These are phyloP conservation scores for Citrus sinensis DNA, from an alignment of 345 rosid species.

Conservation along the genomic window DNA sequence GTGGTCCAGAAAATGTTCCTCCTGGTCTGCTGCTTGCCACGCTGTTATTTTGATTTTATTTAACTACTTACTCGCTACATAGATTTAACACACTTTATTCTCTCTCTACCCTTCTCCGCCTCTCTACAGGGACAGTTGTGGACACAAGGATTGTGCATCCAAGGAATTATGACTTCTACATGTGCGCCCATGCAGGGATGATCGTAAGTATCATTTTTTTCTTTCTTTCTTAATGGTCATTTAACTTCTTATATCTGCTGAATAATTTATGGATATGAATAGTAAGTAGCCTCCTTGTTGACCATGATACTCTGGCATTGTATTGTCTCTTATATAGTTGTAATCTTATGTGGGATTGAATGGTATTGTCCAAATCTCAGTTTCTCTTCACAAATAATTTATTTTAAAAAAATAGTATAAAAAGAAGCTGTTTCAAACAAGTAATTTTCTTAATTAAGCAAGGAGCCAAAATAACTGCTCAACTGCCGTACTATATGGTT, in stretches of 20 bases:
- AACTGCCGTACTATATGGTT: too few species aligned
- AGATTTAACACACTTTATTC: not conserved
- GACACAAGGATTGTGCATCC: conserved; percentile 82
- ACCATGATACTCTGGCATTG: not conserved
- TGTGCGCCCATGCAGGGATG: conserved; percentile 84
- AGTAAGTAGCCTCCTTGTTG: too few species aligned
- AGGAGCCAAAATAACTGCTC: not conserved
- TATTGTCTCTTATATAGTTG: not conserved
- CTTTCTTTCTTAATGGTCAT: not conserved
- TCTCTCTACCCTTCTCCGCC: not conserved
- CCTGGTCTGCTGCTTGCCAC: conserved; percentile 46
- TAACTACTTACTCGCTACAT: conserved; percentile 7
- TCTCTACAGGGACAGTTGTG: conserved; percentile 70
- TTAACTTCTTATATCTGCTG: not conserved
- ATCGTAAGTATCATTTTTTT: conserved; percentile 42
- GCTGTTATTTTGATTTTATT: not conserved
- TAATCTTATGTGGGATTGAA: not conserved
- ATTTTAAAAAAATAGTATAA: too few species aligned
- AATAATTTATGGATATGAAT: too few species aligned
- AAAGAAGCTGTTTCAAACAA: not conserved
- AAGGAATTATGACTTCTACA: conserved; percentile 78
- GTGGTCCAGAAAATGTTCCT: conserved; percentile 72
- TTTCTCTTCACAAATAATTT: not conserved
- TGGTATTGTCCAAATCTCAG: not conserved
- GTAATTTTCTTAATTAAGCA: not conserved